Base-by-base conservation (phyloP, 805 yeast genomes). In the Blastobotrys parvus region DNA sequence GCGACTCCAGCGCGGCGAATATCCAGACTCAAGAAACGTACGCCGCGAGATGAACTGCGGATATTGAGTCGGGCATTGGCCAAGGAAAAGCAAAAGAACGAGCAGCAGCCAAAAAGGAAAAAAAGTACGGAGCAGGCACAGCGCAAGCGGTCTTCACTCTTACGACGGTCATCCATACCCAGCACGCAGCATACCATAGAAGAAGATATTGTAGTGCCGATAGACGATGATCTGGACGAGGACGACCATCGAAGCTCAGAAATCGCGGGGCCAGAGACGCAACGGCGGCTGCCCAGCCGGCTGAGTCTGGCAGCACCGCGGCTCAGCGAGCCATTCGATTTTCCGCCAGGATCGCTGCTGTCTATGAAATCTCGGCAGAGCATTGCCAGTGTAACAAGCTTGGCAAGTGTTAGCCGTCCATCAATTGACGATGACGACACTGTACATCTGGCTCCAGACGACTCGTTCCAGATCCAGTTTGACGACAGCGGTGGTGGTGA, bases 21-120 rank as follows among this genome's bases (percentile, higher is more conserved):
- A 6, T 42, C 48, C 6, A 30, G 43, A 29, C 42, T 43, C 6
- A 48, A 41, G 17, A 32, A 16, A 13, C 11, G 41, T 15, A 51
- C 50, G 8, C 51, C 51, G 3, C 34, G 52, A 18, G 50, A 47
- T 10, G 49, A 43, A 10, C 44, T 54, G 16, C 36, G 56, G 27
- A 44, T 42, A 13, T 35, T 54, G 27, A 53, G 57, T 18, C 29
- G 57, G n/a, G 53, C 41, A 3, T 23, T 54, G 43, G 50, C 43
- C 4, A 42, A 37, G 20, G 50, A 52, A 16, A 41, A 47, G 22
- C 7, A 13, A 34, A 23, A 34, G 18, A 29, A 37, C 11, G 18
- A 38, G 29, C 21, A 16, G 3, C 29, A 31, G 17, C n/a, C n/a
- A n/a, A n/a, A n/a, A n/a, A n/a, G n/a, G n/a, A n/a, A n/a, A n/a